Evolutionary conservation across 441 rosid genomes (phyloP).

Genomic region (Melastoma candidum): DNA sequence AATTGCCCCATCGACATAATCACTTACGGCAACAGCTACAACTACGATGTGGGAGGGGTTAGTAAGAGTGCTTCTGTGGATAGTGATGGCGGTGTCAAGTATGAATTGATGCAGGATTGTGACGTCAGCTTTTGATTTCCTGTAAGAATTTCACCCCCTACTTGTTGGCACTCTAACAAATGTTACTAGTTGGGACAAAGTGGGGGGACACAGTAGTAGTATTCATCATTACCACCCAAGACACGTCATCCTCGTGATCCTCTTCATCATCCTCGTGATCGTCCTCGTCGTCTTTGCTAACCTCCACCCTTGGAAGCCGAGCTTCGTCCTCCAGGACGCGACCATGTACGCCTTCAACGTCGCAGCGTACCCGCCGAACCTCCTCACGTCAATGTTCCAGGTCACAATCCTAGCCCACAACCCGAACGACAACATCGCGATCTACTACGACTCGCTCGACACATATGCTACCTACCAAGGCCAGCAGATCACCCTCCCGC

Average conservation of each 20-base stretch:
- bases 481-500: conserved; percentile 15
- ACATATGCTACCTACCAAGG: conserved; percentile 5
- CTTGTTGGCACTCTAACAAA: no score
- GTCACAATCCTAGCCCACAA: conserved; percentile 12
- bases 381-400: conserved; percentile 16
- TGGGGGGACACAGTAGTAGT: no score
- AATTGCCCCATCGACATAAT: background rate
- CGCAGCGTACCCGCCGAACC: conserved; percentile 3
- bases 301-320: no score
- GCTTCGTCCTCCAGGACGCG: no score
- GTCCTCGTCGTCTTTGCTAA: no score
- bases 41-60: background rate
- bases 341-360: conserved; percentile 10
- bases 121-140: background rate
- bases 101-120: conserved; percentile 12
- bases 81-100: conserved; percentile 1
- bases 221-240: no score
- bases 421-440: conserved; percentile 4
- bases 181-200: no score
- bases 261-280: no score
- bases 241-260: no score
- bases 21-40: conserved; percentile 5
- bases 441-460: conserved; percentile 9
- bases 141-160: background rate
- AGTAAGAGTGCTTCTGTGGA: background rate